Base-by-base conservation (phyloP, 148 eudicot genomes). In the Oxyria digyna region DNA sequence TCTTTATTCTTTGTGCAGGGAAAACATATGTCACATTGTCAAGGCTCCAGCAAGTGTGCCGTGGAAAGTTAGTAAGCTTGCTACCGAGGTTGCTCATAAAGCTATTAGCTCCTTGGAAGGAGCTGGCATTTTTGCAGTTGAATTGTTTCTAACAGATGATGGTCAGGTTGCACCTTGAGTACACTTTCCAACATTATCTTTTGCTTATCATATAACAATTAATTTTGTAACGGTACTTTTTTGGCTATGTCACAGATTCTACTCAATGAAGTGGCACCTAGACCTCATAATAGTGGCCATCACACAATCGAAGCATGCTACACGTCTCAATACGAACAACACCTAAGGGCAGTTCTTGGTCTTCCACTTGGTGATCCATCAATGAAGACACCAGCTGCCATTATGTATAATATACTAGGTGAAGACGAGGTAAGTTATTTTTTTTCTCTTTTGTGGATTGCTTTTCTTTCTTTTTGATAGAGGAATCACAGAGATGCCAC, bases 201-300 rank as follows among this genome's bases (percentile, higher is more conserved):
- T 65, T 50, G 26, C 10, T 13, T 59, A 29, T 29, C 18, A 29
- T 5, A 27, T 13, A 4, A 27, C 20, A 27, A 57, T 27, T 59
- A 59, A 18, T 59, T 20, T 31, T 29, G 15, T 14, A 59, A 31
- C 7, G 6, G 13, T n/a, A 18, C 27, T 42, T 42, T 59, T 59
- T 31, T 59, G 35, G 6, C 20, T 23, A 7, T 13, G 18, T 54
- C 13, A 35, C 84, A 94, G 97, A 83, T 94, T 84, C 76, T 94
- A 72, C 81, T 88, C 41, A 91, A 91, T 80, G 97, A 91, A 82
- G 97, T 91, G 68, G 97, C 97, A 52, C 97, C 97, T 20, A 83
- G 98, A 74, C 96, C 98, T 72, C 98, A 94, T 76, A 94, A 94
- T 49, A 94, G 97, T 67, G 98, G 98, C 62, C 98, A 94, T 78